Conservation (phyloP, 2,329 filamentous ascomycete genomes). For the Talaromyces albobiverticillius region DNA sequence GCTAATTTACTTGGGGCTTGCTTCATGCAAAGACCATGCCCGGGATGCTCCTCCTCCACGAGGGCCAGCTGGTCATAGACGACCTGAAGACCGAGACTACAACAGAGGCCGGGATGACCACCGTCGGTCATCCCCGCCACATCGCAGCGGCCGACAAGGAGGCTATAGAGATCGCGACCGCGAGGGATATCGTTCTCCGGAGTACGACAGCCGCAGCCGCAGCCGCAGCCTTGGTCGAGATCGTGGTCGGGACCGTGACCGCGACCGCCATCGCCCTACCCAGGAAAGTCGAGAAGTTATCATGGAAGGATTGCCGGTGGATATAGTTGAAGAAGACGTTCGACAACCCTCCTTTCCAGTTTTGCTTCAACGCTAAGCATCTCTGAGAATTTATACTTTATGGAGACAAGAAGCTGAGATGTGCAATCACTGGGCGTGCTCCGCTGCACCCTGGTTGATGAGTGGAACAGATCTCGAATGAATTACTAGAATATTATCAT, state of each 20-base stretch:
- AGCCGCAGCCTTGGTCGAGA: constrained; percentile 32
- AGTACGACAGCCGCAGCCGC: constrained; percentile 30
- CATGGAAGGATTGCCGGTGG: constrained; percentile 48
- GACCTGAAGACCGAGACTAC: constrained; percentile 31
- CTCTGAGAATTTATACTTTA: constrained; percentile 12
- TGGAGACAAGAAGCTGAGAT: constrained; percentile 39
- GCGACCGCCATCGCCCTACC: constrained; percentile 30
- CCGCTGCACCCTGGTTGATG: constrained; percentile 26
- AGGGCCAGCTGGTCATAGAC: constrained; percentile 36
- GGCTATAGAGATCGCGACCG: constrained; percentile 44
- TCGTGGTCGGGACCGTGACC: constrained; percentile 35
- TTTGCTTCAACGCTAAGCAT: constrained; percentile 17
- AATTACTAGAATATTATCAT: constrained; percentile 52
- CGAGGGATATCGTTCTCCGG: constrained; percentile 45
- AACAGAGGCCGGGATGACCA: constrained; percentile 37
- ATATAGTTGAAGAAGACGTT: constrained; percentile 53
- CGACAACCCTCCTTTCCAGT: constrained; percentile 27
- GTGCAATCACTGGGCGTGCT: constrained; percentile 30
- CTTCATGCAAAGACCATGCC: constrained; percentile 33
- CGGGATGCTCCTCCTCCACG: constrained; percentile 32
- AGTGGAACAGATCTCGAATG: constrained; percentile 53
- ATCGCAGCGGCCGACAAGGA: constrained; percentile 30
- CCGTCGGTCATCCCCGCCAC: constrained; percentile 35
- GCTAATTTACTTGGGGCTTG: constrained; percentile 35
- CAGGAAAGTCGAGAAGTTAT: constrained; percentile 50